Base-by-base conservation (phyloP, 352 stramenopile species). In the Aphanomyces cochlioides region DNA sequence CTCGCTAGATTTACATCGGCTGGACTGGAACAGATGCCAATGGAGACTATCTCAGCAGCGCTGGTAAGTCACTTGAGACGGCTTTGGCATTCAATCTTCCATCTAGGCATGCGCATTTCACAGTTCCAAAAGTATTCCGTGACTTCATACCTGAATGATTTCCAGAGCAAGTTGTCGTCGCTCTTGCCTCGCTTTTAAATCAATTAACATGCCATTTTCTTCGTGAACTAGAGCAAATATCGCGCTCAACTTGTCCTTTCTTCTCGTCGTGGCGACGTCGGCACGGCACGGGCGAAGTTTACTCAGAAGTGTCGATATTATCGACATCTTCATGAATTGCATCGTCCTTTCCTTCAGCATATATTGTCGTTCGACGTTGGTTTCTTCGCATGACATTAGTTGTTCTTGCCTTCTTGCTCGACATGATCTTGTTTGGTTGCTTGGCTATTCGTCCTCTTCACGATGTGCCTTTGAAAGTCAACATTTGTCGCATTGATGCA, bases 101-200 rank as follows among this genome's bases (percentile, higher is more conserved):
- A 28, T 5, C 79, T 83, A 2, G 83, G 84, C 4, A 71, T 92
- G 66, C 85, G 85, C 15, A 89, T 92, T 76, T 93, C 85, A 47
- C 84, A 93, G 74, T 93, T 93, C 70, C 79, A 85, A 56, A 89
- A 90, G 67, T 92, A 90, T 74, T 93, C 85, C n/a, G 84, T 91
- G 67, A 78, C 75, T 61, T 88, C 82, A 56, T 90, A 89, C 72
- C 85, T 90, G 69, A 85, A 80, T 50, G 88, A 82, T 56, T 73
- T 93, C 43, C 74, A 75, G 34, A 81, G 64, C 40, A 67, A 69
- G 21, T 50, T 70, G 15, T 61, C 64, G 40, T 41, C 64, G 48
- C 64, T 70, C 5, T 37, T 70, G n/a, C 64, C 64, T 47, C 64
- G 64, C 7, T 70, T 70, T 12, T 70, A 70, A 28, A 28, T 28